Evolutionary conservation across 2,329 filamentous ascomycete genomes (phyloP).

Genomic region (Epichloe brachyelytri): DNA sequence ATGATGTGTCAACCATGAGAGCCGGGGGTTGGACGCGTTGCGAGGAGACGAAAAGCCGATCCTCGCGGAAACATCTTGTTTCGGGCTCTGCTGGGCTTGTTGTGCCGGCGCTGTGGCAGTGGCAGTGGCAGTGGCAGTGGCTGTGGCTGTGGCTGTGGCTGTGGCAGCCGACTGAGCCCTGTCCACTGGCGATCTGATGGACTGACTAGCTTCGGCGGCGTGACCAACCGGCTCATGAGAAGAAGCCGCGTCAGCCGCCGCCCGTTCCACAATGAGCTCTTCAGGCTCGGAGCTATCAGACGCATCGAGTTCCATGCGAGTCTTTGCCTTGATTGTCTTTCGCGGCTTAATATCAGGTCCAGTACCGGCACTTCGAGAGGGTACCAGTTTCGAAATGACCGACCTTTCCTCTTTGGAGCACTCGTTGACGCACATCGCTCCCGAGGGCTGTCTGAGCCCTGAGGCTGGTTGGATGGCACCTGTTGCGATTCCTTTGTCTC

Average conservation of each 20-base stretch:
- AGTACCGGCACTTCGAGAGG: slow-evolving; percentile 16
- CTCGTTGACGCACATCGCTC: slow-evolving; percentile 23
- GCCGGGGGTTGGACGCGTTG: slow-evolving; percentile 44
- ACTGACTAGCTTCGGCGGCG: background rate
- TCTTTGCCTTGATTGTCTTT: slow-evolving; percentile 37
- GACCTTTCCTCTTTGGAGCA: slow-evolving; percentile 24
- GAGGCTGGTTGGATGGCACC: slow-evolving; percentile 18
- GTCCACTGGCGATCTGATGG: background rate
- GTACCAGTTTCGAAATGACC: slow-evolving; percentile 10
- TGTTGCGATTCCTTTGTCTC: slow-evolving; percentile 32
- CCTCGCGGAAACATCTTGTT: slow-evolving; percentile 11
- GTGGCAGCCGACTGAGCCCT: slow-evolving; percentile 10
- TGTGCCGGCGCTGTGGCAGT: slow-evolving; percentile 5
- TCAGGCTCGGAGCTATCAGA: slow-evolving; percentile 48
- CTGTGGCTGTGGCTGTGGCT: background rate
- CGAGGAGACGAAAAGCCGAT: slow-evolving; percentile 10
- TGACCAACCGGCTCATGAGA: background rate
- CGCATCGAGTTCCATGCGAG: slow-evolving; percentile 56
- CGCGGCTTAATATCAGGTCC: slow-evolving; percentile 38
- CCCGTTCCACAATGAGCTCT: slow-evolving; percentile 20
- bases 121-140: slow-evolving; percentile 16
- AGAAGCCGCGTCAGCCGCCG: slow-evolving; percentile 1
- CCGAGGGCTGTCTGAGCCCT: slow-evolving; percentile 15
- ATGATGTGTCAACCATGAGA: slow-evolving; percentile 58
- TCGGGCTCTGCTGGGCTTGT: slow-evolving; percentile 6